Evolutionary conservation across 768 basidiomycete genomes (phyloP), one percentile per base, ranked within the genome.

Genomic region (Fistulinella prunicolor): DNA sequence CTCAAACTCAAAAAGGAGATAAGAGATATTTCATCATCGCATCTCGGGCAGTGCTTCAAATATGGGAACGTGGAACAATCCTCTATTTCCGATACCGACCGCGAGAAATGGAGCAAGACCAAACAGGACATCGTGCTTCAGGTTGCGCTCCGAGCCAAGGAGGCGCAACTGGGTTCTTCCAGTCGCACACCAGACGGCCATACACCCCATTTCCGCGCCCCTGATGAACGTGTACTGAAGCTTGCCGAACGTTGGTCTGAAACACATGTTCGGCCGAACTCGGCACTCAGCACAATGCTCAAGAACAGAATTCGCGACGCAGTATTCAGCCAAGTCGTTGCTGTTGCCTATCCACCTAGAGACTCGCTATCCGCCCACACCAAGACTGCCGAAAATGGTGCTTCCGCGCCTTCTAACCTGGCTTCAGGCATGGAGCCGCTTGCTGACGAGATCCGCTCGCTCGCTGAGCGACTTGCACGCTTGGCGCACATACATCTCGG

Each of bases 171-270:
- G 54, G 56, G 66, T 38, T 55, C 64, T 10, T 47, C 54, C 16
- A 41, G 55, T 35, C 66, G 62, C 13, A 26, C 52, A 37, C 58
- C 43, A 28, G 64, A 55, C 39, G 45, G 59, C 32, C 65, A 64
- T 38, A 62, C 58, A 38, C 42, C 50, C 36, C 57, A 38, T 44
- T 29, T 44, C 29, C 56, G 64, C 46, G 55, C 54, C 26, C 84
- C 78, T n/a, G 77, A 82, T 51, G 70, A 74, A 47, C 72, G 72
- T 24, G 68, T 79, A 39, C 68, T 89, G 17, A 74, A 66, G 46
- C 69, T 90, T 42, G 83, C 86, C 17, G 77, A 81, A 58, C 77
- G 79, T 29, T 92, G 89, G 89, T 76, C 79, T n/a, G 77, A 80
- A 43, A 70, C 76, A 21, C 78, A 92, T 61, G 78, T 91, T 55